Conservation (phyloP, 2,329 filamentous ascomycete species). For the Zymoseptoria brevis region DNA sequence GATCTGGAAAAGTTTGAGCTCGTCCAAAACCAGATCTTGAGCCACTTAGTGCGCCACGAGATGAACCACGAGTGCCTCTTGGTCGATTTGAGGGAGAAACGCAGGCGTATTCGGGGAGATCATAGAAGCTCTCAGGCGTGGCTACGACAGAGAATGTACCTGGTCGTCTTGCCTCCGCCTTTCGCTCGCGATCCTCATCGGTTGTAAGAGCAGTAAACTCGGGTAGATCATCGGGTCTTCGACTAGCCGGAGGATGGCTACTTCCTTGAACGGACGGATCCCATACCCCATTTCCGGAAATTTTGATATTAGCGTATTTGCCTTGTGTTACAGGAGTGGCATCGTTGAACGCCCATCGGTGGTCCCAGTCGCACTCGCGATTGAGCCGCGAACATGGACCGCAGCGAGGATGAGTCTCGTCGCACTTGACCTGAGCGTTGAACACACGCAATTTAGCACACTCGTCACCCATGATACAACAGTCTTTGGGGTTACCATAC, state of each 20-base stretch:
- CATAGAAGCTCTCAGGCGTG: constrained; percentile 47
- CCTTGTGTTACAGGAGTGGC: constrained; percentile 27
- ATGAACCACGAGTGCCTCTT: constrained; percentile 22
- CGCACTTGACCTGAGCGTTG: constrained; percentile 46
- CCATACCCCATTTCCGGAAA: constrained; percentile 47
- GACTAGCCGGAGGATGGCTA: neutral
- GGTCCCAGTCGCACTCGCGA: constrained; percentile 51
- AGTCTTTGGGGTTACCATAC: constrained; percentile 7
- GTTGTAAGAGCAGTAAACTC: constrained; percentile 46
- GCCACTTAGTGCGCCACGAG: constrained; percentile 5
- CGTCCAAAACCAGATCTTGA: constrained; percentile 1
- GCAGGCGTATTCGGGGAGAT: constrained; percentile 43
- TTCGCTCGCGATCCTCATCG: constrained; percentile 52
- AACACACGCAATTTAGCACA: neutral
- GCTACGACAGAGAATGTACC: constrained; percentile 51
- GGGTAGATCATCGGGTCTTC: constrained; percentile 41
- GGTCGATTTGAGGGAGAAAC: constrained; percentile 24
- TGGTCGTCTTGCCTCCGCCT: constrained; percentile 44
- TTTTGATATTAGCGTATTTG: constrained; percentile 39
- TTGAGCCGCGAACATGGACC: constrained; percentile 48
- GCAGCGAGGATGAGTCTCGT: constrained; percentile 38
- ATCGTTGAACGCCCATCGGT: constrained; percentile 38
- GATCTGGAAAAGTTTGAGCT: constrained; percentile 27
- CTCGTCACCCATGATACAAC: neutral
- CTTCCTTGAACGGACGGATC: constrained; percentile 30